A percentile compares a stretch with the other conserved stretches of the same genome.
Conservation (phyloP, 768 basidiomycete species). For the Russula lepida region DNA sequence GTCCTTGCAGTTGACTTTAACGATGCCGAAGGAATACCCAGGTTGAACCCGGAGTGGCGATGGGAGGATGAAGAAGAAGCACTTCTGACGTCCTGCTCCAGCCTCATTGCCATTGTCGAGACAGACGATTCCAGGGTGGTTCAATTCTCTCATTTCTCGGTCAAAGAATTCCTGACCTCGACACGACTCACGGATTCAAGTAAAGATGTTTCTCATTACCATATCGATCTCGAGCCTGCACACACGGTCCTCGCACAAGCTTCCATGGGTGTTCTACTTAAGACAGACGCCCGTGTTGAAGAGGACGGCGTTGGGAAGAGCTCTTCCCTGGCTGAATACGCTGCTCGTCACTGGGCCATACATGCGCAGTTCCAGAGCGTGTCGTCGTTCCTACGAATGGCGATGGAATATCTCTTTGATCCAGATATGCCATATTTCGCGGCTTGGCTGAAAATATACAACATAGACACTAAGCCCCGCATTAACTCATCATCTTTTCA, state of each 20-base stretch:
- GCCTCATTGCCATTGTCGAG: neutral
- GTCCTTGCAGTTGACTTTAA: neutral
- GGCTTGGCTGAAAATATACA: neutral
- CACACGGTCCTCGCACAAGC: neutral
- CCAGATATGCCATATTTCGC: neutral
- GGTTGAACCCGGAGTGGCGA: neutral
- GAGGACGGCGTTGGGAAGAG: too few relatives aligned
- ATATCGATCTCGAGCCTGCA: neutral
- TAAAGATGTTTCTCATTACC: neutral
- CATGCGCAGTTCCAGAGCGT: neutral
- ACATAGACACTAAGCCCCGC: neutral
- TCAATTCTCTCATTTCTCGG: neutral
- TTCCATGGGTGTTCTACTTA: neutral
- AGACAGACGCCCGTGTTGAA: neutral
- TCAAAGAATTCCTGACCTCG: conserved; percentile 1
- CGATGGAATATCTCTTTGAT: neutral
- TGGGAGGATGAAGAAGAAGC: neutral
- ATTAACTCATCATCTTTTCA: neutral
- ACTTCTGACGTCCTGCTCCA: neutral
- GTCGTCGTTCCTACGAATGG: neutral
- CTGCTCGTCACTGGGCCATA: neutral
- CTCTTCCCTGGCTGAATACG: neutral
- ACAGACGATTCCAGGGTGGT: neutral
- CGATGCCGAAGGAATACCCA: neutral
- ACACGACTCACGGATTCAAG: neutral